Evolutionary conservation across 192 early-diverging fungal genomes (phyloP).

Genomic region (Rhizophlyctis rosea): DNA sequence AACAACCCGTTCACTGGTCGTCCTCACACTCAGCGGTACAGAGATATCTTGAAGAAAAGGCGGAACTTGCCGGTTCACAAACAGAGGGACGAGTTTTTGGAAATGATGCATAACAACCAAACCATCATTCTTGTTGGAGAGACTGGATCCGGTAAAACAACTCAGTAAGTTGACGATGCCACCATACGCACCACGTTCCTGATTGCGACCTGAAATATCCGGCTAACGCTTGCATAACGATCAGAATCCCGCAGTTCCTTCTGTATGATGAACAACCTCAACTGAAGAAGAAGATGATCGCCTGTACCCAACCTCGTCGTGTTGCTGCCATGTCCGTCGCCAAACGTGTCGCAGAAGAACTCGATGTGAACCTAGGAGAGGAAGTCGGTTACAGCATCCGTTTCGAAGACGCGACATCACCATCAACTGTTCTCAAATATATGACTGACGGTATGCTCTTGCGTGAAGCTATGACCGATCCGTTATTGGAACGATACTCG

Average conservation of each 20-base stretch:
- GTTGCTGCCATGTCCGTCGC: slow-evolving; percentile 99
- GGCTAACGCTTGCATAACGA: not conserved
- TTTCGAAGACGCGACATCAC: slow-evolving; percentile 93
- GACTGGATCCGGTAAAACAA: slow-evolving; percentile 98
- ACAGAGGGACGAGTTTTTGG: slow-evolving; percentile 87
- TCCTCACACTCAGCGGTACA: slow-evolving; percentile 78
- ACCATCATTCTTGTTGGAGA: slow-evolving; percentile 94
- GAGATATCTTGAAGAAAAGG: slow-evolving; percentile 79
- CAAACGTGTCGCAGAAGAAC: slow-evolving; percentile 95
- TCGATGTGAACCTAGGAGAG: slow-evolving; percentile 89
- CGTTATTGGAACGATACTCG: slow-evolving; percentile 80
- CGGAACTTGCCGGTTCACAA: slow-evolving; percentile 91
- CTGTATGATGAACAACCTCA: slow-evolving; percentile 88
- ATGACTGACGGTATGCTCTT: slow-evolving; percentile 99
- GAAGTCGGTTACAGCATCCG: slow-evolving; percentile 98
- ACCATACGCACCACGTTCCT: too few species aligned
- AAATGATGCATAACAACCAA: slow-evolving; percentile 91
- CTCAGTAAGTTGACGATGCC: slow-evolving; percentile 87
- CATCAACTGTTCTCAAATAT: slow-evolving; percentile 87
- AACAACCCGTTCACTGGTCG: slow-evolving; percentile 80
- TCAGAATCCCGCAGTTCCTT: slow-evolving; percentile 93
- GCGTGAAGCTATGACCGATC: slow-evolving; percentile 96
- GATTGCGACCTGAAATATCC: not conserved
- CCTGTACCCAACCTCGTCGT: slow-evolving; percentile 98
- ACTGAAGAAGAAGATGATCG: slow-evolving; percentile 82